Percentiles rank a stretch among this genome's conserved stretches.
Conservation (phyloP, 495 filamentous ascomycete genomes). For the Staphylotrichum longicolle region DNA sequence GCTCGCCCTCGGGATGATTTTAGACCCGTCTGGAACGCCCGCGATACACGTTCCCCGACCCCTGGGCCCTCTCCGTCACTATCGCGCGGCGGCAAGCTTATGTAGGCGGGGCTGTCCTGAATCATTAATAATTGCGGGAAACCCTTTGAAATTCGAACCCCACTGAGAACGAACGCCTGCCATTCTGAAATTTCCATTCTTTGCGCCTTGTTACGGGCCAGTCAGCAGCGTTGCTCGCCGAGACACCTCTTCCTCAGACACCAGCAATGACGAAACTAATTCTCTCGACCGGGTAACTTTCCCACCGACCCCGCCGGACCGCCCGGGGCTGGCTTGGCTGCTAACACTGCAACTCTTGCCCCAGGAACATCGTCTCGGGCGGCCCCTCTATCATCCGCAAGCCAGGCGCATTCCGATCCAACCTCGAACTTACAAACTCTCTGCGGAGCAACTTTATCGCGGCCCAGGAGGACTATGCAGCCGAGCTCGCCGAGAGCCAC, state of each 20-base stretch:
- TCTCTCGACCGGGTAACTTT: slow-evolving; percentile 75
- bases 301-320: slow-evolving; percentile 5
- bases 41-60: slow-evolving; percentile 6
- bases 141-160: slow-evolving; percentile 23
- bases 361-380: slow-evolving; percentile 79
- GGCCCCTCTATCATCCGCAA: slow-evolving; percentile 78
- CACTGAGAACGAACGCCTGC: slow-evolving; percentile 20
- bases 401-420: slow-evolving; percentile 70
- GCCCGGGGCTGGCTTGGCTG: slow-evolving; percentile 9
- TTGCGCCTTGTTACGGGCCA: not conserved
- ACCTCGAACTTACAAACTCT: slow-evolving; percentile 83
- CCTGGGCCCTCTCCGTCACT: slow-evolving; percentile 2
- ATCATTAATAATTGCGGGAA: slow-evolving; percentile 33
- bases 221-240: not conserved
- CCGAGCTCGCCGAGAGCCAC: slow-evolving; percentile 39
- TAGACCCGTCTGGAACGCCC: slow-evolving; percentile 4
- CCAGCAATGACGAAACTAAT: slow-evolving; percentile 70
- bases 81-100: slow-evolving; percentile 10
- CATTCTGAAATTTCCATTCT: slow-evolving; percentile 6
- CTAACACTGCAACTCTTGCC: slow-evolving; percentile 26
- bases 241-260: not conserved
- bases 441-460: slow-evolving; percentile 75
- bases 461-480: slow-evolving; percentile 60
- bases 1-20: not conserved
- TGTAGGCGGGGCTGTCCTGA: slow-evolving; percentile 30